These are phyloP conservation scores for Fusarium tupiense DNA, from an alignment of 2,329 filamentous ascomycete species.

Conservation along the genomic window DNA sequence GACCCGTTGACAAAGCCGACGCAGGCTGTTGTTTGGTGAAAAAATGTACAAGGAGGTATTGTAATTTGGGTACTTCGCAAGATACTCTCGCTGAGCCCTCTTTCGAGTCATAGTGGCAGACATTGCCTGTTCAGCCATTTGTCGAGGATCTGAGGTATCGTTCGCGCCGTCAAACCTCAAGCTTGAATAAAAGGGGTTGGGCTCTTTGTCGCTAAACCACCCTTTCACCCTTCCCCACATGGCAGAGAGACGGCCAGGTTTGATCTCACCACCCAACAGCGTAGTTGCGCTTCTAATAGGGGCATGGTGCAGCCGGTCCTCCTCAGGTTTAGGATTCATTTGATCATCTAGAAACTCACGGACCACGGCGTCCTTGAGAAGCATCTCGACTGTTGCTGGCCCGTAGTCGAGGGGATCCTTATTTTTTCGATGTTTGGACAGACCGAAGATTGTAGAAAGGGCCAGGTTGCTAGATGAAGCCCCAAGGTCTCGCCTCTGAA, in stretches of 20 bases:
- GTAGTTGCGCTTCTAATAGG: conserved; percentile 48
- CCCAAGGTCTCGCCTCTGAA: conserved; percentile 89
- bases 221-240: conserved; percentile 69
- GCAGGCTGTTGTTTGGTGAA: conserved; percentile 77
- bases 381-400: conserved; percentile 91
- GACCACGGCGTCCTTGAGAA: conserved; percentile 95
- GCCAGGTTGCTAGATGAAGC: conserved; percentile 78
- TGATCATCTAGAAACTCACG: conserved; percentile 86
- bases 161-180: conserved; percentile 74
- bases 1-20: conserved; percentile 84
- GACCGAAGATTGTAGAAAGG: conserved; percentile 74
- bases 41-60: conserved; percentile 94
- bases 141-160: conserved; percentile 82
- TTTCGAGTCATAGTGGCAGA: conserved; percentile 84
- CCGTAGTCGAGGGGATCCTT: conserved; percentile 92
- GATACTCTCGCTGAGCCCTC: conserved; percentile 88
- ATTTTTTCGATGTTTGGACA: conserved; percentile 66
- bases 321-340: conserved; percentile 44
- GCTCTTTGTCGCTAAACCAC: conserved; percentile 72
- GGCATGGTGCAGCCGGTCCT: conserved; percentile 44
- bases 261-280: conserved; percentile 55
- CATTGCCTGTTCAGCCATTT: conserved; percentile 91
- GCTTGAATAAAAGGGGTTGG: conserved; percentile 94
- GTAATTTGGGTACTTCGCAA: conserved; percentile 86
- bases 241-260: conserved; percentile 67